phyloP scores from a whole-genome alignment of 2,329 filamentous ascomycete species.

The Aspergillus candidus region DNA sequence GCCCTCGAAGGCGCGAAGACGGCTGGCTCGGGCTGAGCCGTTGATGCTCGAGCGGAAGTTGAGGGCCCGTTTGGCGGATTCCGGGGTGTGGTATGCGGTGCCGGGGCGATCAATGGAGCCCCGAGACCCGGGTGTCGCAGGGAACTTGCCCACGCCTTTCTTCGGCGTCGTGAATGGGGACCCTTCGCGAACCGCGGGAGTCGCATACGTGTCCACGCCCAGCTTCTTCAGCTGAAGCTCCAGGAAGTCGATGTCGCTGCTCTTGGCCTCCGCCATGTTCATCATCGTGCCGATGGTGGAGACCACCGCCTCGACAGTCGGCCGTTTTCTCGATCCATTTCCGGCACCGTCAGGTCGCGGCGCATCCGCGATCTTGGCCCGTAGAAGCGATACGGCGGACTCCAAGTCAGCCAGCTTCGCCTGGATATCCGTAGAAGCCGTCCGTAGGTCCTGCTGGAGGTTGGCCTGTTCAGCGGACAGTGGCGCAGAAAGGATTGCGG shows the following conservation, averaged over 20 bases:
- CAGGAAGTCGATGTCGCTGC: conserved; percentile 81
- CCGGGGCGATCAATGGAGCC: conserved; percentile 27
- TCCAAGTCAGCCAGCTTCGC: conserved; percentile 72
- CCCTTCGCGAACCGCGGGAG: conserved; percentile 28
- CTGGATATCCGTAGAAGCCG: conserved; percentile 67
- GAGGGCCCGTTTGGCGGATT: conserved; percentile 29
- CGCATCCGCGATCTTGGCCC: conserved; percentile 64
- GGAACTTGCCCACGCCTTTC: conserved; percentile 27
- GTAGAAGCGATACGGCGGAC: conserved; percentile 70
- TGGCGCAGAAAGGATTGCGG: conserved; percentile 62
- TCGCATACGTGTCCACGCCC: conserved; percentile 40
- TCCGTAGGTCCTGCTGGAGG: conserved; percentile 76
- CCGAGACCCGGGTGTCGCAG: conserved; percentile 34
- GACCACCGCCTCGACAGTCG: conserved; percentile 86
- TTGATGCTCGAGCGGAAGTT: conserved; percentile 33
- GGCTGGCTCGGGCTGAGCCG: conserved; percentile 28
- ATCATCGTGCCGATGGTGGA: conserved; percentile 93
- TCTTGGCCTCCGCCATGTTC: conserved; percentile 82
- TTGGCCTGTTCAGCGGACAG: conserved; percentile 78
- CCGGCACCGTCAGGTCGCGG: conserved; percentile 45
- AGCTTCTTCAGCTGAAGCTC: conserved; percentile 79
- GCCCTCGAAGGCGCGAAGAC: conserved; percentile 27
- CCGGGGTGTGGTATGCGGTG: conserved; percentile 38
- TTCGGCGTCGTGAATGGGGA: conserved; percentile 35
- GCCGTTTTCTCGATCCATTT: conserved; percentile 44